Percentiles rank a stretch among this genome's conserved stretches.
These are phyloP conservation scores for Neonectria ditissima DNA, from an alignment of 2,329 filamentous ascomycete species.

Conservation along the genomic window DNA sequence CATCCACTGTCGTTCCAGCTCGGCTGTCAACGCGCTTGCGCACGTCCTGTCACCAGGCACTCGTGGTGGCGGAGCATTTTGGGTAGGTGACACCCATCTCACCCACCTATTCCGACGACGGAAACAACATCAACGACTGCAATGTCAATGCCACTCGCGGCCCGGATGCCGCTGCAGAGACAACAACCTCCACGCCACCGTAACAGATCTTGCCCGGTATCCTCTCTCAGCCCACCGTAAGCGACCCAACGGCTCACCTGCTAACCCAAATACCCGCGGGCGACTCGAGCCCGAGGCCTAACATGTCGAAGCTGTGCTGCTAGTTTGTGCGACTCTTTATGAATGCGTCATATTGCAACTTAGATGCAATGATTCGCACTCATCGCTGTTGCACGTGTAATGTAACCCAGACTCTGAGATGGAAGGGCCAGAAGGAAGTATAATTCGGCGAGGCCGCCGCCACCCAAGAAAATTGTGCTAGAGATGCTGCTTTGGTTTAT, in stretches of 20 bases:
- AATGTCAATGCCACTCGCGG: not conserved
- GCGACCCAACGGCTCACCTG: conserved; percentile 36
- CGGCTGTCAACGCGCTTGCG: not conserved
- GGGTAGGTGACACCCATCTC: not conserved
- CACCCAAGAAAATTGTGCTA: conserved; percentile 41
- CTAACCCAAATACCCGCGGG: conserved; percentile 33
- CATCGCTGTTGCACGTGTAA: conserved; percentile 34
- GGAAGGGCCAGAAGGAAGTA: conserved; percentile 39
- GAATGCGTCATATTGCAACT: conserved; percentile 40
- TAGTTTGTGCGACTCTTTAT: conserved; percentile 35
- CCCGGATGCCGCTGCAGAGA: conserved; percentile 14
- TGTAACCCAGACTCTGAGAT: conserved; percentile 38
- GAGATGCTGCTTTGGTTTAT: conserved; percentile 39
- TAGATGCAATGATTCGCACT: conserved; percentile 38
- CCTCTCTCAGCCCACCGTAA: conserved; percentile 26
- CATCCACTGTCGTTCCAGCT: not conserved
- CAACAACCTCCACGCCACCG: conserved; percentile 22
- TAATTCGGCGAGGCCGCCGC: conserved; percentile 38
- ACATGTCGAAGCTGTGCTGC: conserved; percentile 34
- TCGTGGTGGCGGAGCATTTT: not conserved
- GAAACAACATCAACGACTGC: conserved; percentile 4
- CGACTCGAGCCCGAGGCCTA: conserved; percentile 32
- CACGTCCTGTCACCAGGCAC: not conserved
- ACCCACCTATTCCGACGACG: not conserved
- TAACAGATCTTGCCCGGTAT: conserved; percentile 24